Percentiles rank a stretch among this genome's conserved stretches.
These are phyloP conservation scores for Lasiodiplodia sp. DNA, from an alignment of 2,329 filamentous ascomycete genomes.

Conservation along the genomic window DNA sequence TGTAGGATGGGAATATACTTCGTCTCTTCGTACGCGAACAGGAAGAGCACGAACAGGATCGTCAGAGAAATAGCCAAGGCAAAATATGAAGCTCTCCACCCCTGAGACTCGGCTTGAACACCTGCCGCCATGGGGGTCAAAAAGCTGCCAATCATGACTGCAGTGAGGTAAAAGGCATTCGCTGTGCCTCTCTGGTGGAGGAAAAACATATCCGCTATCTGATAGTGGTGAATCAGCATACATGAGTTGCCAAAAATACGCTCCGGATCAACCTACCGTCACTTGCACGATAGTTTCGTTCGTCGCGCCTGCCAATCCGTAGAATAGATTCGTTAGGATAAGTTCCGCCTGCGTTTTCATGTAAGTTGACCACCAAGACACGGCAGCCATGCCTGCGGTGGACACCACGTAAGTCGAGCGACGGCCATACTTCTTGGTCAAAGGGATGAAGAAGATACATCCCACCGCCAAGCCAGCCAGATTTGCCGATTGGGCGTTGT, in stretches of 20 bases:
- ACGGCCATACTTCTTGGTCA: conserved; percentile 56
- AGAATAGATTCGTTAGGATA: conserved; percentile 53
- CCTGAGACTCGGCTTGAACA: conserved; percentile 33
- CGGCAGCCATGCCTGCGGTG: conserved; percentile 46
- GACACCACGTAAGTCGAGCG: conserved; percentile 57
- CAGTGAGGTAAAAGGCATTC: conserved; percentile 54
- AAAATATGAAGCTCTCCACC: conserved; percentile 63
- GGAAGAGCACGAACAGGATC: conserved; percentile 2
- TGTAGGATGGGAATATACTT: conserved; percentile 32
- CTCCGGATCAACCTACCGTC: conserved; percentile 37
- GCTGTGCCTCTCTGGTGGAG: conserved; percentile 57
- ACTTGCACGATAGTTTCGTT: conserved; percentile 47
- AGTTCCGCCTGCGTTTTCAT: conserved; percentile 53
- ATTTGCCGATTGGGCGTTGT: conserved; percentile 55
- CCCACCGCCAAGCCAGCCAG: conserved; percentile 53
- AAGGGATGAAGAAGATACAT: conserved; percentile 53
- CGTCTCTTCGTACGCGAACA: conserved; percentile 55
- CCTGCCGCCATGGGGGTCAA: conserved; percentile 3
- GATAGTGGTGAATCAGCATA: too few species aligned
- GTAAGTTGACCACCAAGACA: conserved; percentile 53
- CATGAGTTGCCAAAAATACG: background rate
- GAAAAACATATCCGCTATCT: conserved; percentile 57
- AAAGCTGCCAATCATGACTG: conserved; percentile 39
- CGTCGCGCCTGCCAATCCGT: conserved; percentile 53
- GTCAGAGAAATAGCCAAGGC: conserved; percentile 54